phyloP scores from a whole-genome alignment of 768 basidiomycete species.

The Obba rivulosa region DNA sequence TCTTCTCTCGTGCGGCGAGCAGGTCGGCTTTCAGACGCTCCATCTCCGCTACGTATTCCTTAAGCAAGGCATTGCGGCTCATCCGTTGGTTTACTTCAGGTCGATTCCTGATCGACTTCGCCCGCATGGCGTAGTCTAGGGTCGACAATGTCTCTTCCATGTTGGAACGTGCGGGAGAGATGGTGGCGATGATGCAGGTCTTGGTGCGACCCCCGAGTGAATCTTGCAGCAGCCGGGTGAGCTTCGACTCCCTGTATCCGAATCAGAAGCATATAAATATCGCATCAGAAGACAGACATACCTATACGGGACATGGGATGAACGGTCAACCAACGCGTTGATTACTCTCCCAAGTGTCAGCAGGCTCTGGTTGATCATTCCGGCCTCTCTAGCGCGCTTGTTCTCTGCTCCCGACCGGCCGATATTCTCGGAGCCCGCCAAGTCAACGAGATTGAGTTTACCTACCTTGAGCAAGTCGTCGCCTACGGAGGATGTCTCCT shows the following conservation, averaged over 20 bases:
- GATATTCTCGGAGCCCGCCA: conserved; percentile 97
- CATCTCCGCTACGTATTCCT: conserved; percentile 92
- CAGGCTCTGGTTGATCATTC: conserved; percentile 97
- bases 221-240: conserved; percentile 96
- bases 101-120: conserved; percentile 92
- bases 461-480: conserved; percentile 91
- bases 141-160: conserved; percentile 98
- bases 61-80: conserved; percentile 86
- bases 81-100: conserved; percentile 95
- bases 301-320: conserved; percentile 93
- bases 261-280: conserved; percentile 2
- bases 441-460: conserved; percentile 94
- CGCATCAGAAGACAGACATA: conserved; percentile 26
- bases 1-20: conserved; percentile 89
- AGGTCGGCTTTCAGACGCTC: conserved; percentile 89
- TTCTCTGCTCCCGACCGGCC: conserved; percentile 94
- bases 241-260: conserved; percentile 78
- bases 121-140: conserved; percentile 91
- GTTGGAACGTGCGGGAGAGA: conserved; percentile 90
- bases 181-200: conserved; percentile 95
- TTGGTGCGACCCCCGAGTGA: conserved; percentile 97
- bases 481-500: conserved; percentile 69
- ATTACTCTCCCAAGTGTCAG: conserved; percentile 97
- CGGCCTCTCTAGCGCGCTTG: conserved; percentile 91
- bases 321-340: conserved; percentile 89